Base-by-base conservation (phyloP, 2,329 filamentous ascomycete genomes). In the Sclerotiophoma versabilis region DNA sequence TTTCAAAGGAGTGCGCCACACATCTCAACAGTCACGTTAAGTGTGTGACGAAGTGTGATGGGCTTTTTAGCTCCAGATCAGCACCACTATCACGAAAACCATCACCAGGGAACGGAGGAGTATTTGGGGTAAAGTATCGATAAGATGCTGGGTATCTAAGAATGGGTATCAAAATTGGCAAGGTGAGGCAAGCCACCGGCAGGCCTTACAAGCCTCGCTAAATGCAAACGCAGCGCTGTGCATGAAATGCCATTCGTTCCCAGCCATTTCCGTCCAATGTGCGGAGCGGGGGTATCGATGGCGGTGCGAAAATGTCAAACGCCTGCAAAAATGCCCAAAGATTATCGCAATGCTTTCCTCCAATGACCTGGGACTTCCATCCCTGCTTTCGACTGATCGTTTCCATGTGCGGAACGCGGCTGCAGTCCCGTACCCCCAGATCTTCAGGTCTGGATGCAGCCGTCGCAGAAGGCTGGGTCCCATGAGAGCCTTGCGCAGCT, bases 151-250 rank as follows among this genome's bases (percentile, higher is more conserved):
- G 51, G 62, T 66, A 67, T 65, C 64, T 61, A 57, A 63, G 50
- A 50, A 14, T 49, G 55, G 70, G 69, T 72, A 72, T 73, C 69
- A 66, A 60, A 65, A 60, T 58, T 54, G 60, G 66, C 59, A 68
- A 67, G 53, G 66, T 51, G 61, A 61, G 62, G 54, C 58, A 62
- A 66, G 68, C 66, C 66, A 69, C 62, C 37, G 52, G 49, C 51
- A 58, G 52, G 54, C 60, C 64, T 62, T 52, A 51, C 46, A 57
- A 61, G 61, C 59, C 57, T 61, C 56, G 57, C 62, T 62, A 60
- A 54, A 62, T 64, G 53, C 52, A 54, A 62, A 64, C 51, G 54
- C 52, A 57, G 49, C 53, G 55, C 60, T 60, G 60, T 63, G 59
- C 61, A 65, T 61, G 44, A 59, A 57, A 54, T 58, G 55, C 54